Evolutionary conservation across 2,329 filamentous ascomycete species (phyloP), one percentile per base, ranked within the genome.

Genomic region (Nemania abortiva): DNA sequence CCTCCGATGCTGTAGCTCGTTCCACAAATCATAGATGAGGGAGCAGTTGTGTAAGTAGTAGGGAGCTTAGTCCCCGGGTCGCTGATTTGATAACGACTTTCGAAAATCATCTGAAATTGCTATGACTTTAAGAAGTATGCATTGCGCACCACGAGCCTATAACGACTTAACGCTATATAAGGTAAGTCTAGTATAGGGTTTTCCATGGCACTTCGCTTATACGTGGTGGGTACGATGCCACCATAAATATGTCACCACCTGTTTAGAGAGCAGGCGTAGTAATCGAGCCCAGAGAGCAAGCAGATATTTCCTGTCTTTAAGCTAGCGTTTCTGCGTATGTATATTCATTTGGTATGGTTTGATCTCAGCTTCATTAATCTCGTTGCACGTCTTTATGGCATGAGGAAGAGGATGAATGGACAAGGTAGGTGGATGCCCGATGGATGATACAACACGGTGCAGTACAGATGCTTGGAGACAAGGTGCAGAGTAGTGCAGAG

Each of bases 21-120:
- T 57, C 49, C 64, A 66, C 64, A 52, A 45, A 62, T 62, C 31
- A 39, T 34, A 11, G 55, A 54, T 37, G 52, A 55, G 20, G 22
- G 37, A 59, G 3, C 34, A 18, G 37, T n/a, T n/a, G n/a, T n/a
- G 20, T 53, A 61, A 55, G 49, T 4, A 55, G 52, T 27, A 55
- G 27, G 49, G 34, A 34, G 29, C 56, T 15, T 20, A 65, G 58
- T 20, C 54, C 20, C 50, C 39, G 13, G 37, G 2, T 47, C 18
- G 27, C 24, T 3, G n/a, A 50, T n/a, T 29, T 31, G 42, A 39
- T 24, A 22, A 24, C 3, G 42, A 34, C 18, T 15, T 5, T 60
- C 7, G 45, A 52, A 49, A 20, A 55, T 31, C 39, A 37, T 15
- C 20, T 13, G n/a, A 18, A 31, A 60, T 24, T 22, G 20, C 31